A percentile compares a stretch with the other conserved stretches of the same genome.
These are phyloP conservation scores for Paramyrothecium roridum DNA, from an alignment of 2,329 filamentous ascomycete species.

Conservation along the genomic window DNA sequence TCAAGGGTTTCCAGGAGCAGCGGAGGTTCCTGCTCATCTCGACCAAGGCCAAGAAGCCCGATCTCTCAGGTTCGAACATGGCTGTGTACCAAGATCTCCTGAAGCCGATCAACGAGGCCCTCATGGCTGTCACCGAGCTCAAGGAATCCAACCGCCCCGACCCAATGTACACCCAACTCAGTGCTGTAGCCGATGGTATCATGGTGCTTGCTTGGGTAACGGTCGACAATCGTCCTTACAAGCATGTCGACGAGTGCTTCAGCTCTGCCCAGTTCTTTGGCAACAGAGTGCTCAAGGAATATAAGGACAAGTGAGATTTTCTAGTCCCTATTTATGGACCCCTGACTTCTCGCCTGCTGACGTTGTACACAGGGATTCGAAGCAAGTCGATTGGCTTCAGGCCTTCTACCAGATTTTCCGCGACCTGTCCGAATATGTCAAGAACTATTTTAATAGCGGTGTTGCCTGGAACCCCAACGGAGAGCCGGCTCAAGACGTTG, in stretches of 20 bases:
- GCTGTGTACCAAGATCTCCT: constrained; percentile 72
- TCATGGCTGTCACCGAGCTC: constrained; percentile 75
- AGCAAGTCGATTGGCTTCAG: constrained; percentile 84
- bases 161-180: constrained; percentile 75
- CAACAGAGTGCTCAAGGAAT: constrained; percentile 87
- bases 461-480: constrained; percentile 84
- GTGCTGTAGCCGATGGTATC: constrained; percentile 85
- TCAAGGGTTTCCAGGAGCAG: constrained; percentile 74
- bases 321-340: not conserved
- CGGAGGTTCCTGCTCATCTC: constrained; percentile 84
- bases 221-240: constrained; percentile 76
- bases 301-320: constrained; percentile 62
- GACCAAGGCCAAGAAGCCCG: constrained; percentile 89
- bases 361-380: constrained; percentile 58
- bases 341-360: not conserved
- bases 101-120: constrained; percentile 80
- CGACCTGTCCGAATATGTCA: constrained; percentile 78
- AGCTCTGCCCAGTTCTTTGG: constrained; percentile 89
- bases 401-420: constrained; percentile 91
- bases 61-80: constrained; percentile 58
- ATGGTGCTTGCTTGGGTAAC: constrained; percentile 89
- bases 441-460: constrained; percentile 75
- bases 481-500: constrained; percentile 66
- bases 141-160: constrained; percentile 78
- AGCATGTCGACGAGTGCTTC: constrained; percentile 80